Conservation (phyloP, 495 filamentous ascomycete species). For the Lasiosphaeria hispida region DNA sequence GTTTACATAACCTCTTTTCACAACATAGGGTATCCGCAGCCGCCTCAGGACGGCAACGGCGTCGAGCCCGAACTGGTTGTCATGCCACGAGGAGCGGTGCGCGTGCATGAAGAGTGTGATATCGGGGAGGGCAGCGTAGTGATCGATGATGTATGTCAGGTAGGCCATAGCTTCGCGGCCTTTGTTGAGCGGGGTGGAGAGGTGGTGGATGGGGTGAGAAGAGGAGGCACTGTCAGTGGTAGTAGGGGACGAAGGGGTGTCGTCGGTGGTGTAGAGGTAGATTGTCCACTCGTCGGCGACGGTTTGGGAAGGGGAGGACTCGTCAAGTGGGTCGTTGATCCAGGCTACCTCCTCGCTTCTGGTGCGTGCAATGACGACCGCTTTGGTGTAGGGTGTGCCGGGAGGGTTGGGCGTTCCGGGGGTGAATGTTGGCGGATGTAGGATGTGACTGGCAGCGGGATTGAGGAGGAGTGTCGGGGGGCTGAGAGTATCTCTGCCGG, state of each 20-base stretch:
- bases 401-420: slow-evolving; percentile 44
- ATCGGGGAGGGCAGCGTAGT: slow-evolving; percentile 54
- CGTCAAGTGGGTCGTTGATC: slow-evolving; percentile 46
- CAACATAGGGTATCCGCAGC: slow-evolving; percentile 27
- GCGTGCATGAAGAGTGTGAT: slow-evolving; percentile 56
- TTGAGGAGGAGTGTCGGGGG: neutral
- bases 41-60: slow-evolving; percentile 21
- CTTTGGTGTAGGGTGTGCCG: slow-evolving; percentile 49
- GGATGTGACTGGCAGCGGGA: neutral
- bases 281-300: slow-evolving; percentile 24
- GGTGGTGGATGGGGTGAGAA: slow-evolving; percentile 15
- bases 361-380: slow-evolving; percentile 56
- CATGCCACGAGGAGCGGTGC: slow-evolving; percentile 55
- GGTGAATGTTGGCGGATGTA: neutral
- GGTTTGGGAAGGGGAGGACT: neutral
- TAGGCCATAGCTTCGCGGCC: slow-evolving; percentile 60
- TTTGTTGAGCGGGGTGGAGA: slow-evolving; percentile 48
- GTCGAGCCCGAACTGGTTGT: slow-evolving; percentile 14
- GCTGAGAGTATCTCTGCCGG: no score
- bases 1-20: slow-evolving; percentile 49
- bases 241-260: no score
- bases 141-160: slow-evolving; percentile 59
- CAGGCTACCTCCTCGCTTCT: slow-evolving; percentile 54
- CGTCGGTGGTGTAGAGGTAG: slow-evolving; percentile 50
- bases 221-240: neutral